A percentile compares a stretch with the other conserved stretches of the same genome.
Evolutionary conservation across 257 asterid species (phyloP).

Genomic region (Solanum dulcamara): DNA sequence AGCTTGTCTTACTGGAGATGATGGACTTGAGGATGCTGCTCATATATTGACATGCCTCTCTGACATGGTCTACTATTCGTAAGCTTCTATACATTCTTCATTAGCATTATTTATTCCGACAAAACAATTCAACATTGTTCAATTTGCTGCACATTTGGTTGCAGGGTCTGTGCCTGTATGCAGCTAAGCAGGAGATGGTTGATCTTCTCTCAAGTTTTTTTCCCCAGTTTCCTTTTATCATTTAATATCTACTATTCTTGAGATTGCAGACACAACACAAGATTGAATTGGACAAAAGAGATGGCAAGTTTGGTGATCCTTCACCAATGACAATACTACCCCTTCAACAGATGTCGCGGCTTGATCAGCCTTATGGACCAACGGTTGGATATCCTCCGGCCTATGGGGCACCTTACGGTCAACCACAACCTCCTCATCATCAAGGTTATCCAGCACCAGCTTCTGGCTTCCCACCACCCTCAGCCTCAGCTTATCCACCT

Average conservation of each 20-base stretch:
- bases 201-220: not conserved
- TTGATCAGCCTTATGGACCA: slow-evolving; percentile 27
- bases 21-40: slow-evolving; percentile 15
- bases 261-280: slow-evolving; percentile 35
- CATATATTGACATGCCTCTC: slow-evolving; percentile 18
- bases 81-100: slow-evolving; percentile 3
- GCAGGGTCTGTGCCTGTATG: slow-evolving; percentile 44
- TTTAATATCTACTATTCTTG: slow-evolving; percentile 1
- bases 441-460: slow-evolving; percentile 1
- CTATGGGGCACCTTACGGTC: slow-evolving; percentile 3
- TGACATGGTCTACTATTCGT: slow-evolving; percentile 16
- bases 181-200: slow-evolving; percentile 14
- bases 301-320: slow-evolving; percentile 16
- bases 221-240: not conserved
- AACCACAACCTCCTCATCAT: slow-evolving; percentile 5
- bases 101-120: not conserved
- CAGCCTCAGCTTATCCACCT: slow-evolving; percentile 10
- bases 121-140: not conserved
- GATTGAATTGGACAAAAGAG: slow-evolving; percentile 31
- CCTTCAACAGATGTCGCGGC: slow-evolving; percentile 25
- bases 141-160: not conserved
- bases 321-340: slow-evolving; percentile 23
- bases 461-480: not conserved
- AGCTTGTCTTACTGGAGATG: slow-evolving; percentile 17
- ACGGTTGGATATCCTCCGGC: slow-evolving; percentile 19